Evolutionary conservation across 495 filamentous ascomycete genomes (phyloP).

Genomic region (Daldinia caldariorum): DNA sequence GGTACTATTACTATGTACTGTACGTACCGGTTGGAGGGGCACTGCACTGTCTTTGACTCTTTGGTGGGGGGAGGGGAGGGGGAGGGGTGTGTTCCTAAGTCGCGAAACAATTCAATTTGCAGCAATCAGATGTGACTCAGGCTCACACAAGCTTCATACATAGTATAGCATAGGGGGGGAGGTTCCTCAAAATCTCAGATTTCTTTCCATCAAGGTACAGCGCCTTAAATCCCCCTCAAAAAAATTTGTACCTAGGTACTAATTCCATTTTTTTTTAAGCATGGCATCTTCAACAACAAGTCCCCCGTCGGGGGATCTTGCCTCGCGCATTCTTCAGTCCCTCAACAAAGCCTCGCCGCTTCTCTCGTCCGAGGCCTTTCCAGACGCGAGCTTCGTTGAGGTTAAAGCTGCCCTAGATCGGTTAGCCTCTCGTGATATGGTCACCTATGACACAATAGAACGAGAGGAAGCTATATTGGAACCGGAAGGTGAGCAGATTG

Average conservation of each 20-base stretch:
- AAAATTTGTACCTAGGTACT: too few relatives aligned
- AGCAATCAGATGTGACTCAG: slow-evolving; percentile 26
- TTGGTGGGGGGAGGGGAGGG: slow-evolving; percentile 15
- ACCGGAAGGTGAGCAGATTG: slow-evolving; percentile 79
- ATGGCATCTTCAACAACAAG: slow-evolving; percentile 45
- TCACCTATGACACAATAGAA: slow-evolving; percentile 83
- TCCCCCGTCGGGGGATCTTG: slow-evolving; percentile 62
- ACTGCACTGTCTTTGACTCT: not conserved
- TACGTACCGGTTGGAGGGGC: slow-evolving; percentile 24
- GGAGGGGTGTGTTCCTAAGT: slow-evolving; percentile 7
- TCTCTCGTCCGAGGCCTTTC: slow-evolving; percentile 79
- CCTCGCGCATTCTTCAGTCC: slow-evolving; percentile 70
- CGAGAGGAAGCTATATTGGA: slow-evolving; percentile 81
- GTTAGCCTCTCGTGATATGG: slow-evolving; percentile 83
- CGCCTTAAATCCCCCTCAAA: not conserved
- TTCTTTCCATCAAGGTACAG: not conserved
- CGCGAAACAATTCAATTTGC: slow-evolving; percentile 17
- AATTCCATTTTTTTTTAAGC: slow-evolving; percentile 6
- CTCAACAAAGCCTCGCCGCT: slow-evolving; percentile 73
- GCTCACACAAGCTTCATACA: slow-evolving; percentile 3
- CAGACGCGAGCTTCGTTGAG: slow-evolving; percentile 71
- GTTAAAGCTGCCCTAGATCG: slow-evolving; percentile 90
- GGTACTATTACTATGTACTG: too few relatives aligned
- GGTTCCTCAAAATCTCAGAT: not conserved
- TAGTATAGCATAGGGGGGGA: not conserved